Base-by-base conservation (phyloP, 2,329 filamentous ascomycete species). In the Xylariaceae sp. region DNA sequence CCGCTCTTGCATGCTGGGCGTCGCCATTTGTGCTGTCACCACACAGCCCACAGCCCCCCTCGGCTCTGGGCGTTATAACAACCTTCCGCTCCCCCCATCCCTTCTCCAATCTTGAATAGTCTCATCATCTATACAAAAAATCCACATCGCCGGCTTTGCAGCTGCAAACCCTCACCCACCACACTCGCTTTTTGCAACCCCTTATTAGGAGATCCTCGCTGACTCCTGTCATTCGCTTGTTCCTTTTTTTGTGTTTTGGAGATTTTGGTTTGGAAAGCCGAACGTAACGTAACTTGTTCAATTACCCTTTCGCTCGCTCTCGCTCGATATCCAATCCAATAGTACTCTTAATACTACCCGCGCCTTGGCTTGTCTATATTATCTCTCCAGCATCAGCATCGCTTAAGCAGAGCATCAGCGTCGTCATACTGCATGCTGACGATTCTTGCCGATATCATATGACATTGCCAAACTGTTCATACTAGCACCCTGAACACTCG, bases 151-250 rank as follows among this genome's bases (percentile, higher is more conserved):
- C 65, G 65, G 63, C 65, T 56, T 58, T 59, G 60, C 63, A 57
- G 66, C 69, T 67, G 63, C 63, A 64, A 58, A 59, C 55, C 52
- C 57, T 63, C 63, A 65, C n/a, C 64, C 64, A 64, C 63, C 67
- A 77, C 74, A 67, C 68, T 77, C 74, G 73, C 74, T 75, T 72
- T 64, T 62, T 63, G 64, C 64, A 65, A 60, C 57, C 65, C 64
- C 12, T 14, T 16, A 63, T 66, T 77, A 80, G 80, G 80, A 83
- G 83, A 79, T 81, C 80, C 81, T 84, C 80, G 80, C 76, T 71
- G 81, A 75, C 80, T 84, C 81, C 80, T 82, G 80, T 83, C 81
- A 82, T 79, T 85, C 81, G 81, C 81, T 85, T 82, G 71, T 68
- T 65, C 64, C 67, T 67, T 72, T 66, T 70, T 71, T 74, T 71